Percentiles rank a stretch among this genome's conserved stretches.
These are phyloP conservation scores for Fusarium denticulatum DNA, from an alignment of 2,329 filamentous ascomycete genomes.

Conservation along the genomic window DNA sequence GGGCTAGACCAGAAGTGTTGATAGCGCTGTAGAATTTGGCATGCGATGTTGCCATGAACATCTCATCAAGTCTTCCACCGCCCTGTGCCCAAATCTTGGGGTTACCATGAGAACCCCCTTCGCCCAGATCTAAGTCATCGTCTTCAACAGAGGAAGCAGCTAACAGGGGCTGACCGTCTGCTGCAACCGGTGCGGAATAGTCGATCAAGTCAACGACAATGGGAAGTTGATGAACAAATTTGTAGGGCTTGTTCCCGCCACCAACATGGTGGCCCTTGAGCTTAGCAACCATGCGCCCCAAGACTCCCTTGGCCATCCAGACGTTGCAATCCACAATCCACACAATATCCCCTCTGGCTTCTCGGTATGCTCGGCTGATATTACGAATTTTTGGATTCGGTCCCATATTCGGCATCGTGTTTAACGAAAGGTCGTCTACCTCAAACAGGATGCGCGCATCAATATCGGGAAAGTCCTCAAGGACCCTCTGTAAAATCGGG, in stretches of 20 bases:
- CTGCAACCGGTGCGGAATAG: conserved; percentile 32
- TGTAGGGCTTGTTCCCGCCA: conserved; percentile 70
- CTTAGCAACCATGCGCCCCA: conserved; percentile 88
- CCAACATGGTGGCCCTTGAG: conserved; percentile 73
- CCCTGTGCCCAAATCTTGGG: conserved; percentile 55
- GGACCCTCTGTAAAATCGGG: conserved; percentile 74
- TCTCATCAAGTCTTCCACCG: conserved; percentile 89
- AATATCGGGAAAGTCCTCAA: conserved; percentile 76
- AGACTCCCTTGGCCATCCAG: conserved; percentile 83
- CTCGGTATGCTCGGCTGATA: conserved; percentile 90
- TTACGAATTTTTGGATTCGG: conserved; percentile 99
- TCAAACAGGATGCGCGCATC: conserved; percentile 83
- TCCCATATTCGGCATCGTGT: conserved; percentile 72
- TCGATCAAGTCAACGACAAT: conserved; percentile 79
- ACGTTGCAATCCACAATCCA: conserved; percentile 98
- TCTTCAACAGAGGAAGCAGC: conserved; percentile 47
- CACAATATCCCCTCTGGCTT: conserved; percentile 86
- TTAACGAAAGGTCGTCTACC: conserved; percentile 77
- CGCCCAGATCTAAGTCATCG: conserved; percentile 32
- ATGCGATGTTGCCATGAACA: conserved; percentile 93
- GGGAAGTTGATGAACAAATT: conserved; percentile 95
- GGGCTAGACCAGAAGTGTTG: conserved; percentile 89
- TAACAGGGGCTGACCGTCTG: conserved; percentile 45
- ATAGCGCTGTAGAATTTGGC: conserved; percentile 98
- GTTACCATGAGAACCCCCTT: conserved; percentile 35